Evolutionary conservation across 1,284 basidiomycete genomes (phyloP).

Genomic region (Kwoniella shivajii): DNA sequence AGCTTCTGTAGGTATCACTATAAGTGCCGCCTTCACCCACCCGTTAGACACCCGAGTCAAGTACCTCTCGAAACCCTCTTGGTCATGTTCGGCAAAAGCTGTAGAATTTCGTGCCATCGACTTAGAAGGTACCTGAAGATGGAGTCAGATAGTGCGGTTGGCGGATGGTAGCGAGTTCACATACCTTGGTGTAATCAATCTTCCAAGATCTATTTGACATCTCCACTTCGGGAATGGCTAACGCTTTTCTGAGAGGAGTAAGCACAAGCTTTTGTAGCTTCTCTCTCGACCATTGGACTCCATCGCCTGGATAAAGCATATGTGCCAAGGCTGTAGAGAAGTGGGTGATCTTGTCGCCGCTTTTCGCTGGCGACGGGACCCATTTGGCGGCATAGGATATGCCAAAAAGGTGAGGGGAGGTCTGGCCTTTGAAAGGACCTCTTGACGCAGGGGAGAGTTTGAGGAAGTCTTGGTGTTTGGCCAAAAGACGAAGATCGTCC

Average conservation of each 20-base stretch:
- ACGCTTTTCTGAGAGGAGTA: constrained; percentile 60
- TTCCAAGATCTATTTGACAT: constrained; percentile 57
- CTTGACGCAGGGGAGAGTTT: constrained; percentile 36
- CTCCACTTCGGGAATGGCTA: constrained; percentile 61
- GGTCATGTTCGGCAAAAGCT: constrained; percentile 63
- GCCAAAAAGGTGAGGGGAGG: constrained; percentile 51
- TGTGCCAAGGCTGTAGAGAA: constrained; percentile 65
- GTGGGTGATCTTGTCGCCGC: constrained; percentile 66
- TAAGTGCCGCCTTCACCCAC: constrained; percentile 5
- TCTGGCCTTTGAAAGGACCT: constrained; percentile 39
- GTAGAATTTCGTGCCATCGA: constrained; percentile 64
- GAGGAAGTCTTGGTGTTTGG: constrained; percentile 26
- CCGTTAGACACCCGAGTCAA: constrained; percentile 62
- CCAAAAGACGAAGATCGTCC: constrained; percentile 57
- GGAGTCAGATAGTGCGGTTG: neutral
- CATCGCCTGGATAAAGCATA: constrained; percentile 56
- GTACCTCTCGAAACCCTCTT: constrained; percentile 62
- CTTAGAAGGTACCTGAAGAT: constrained; percentile 60
- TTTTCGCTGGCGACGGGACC: constrained; percentile 64
- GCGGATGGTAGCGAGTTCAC: constrained; percentile 1
- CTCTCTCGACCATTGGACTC: constrained; percentile 49
- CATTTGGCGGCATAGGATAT: constrained; percentile 68
- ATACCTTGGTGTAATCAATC: constrained; percentile 63
- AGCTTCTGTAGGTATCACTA: neutral
- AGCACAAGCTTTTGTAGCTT: constrained; percentile 47